These are phyloP conservation scores for Pichia manshurica DNA, from an alignment of 805 yeast species.

Conservation along the genomic window DNA sequence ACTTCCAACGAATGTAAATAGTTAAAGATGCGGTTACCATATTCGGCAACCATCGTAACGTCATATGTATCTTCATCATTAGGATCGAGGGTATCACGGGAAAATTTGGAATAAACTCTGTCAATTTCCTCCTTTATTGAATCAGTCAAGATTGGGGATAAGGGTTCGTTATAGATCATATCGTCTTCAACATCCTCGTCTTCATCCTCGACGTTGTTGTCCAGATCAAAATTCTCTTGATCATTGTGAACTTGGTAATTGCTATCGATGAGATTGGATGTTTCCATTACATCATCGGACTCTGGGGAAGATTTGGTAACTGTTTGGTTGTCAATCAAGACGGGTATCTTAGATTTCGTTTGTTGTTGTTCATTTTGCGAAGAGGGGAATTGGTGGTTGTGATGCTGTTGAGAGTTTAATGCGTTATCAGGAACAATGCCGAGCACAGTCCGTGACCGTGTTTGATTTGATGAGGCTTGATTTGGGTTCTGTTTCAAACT, in stretches of 20 bases:
- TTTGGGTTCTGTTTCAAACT: background rate
- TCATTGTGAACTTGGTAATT: background rate
- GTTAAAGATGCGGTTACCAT: conserved; percentile 79
- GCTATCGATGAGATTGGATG: background rate
- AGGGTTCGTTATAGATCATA: conserved; percentile 36
- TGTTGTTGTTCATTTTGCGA: conserved; percentile 6
- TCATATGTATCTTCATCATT: conserved; percentile 81
- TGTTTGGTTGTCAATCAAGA: conserved; percentile 12
- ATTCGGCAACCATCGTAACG: conserved; percentile 89
- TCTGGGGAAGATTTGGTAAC: background rate
- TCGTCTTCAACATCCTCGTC: conserved; percentile 30
- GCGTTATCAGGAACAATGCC: conserved; percentile 27
- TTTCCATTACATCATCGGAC: conserved; percentile 7
- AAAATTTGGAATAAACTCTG: conserved; percentile 44
- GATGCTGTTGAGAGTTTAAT: conserved; percentile 17
- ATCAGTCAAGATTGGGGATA: conserved; percentile 52
- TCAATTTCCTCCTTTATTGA: conserved; percentile 46
- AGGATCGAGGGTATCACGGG: conserved; percentile 52
- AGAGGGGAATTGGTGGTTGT: background rate
- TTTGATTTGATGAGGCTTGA: conserved; percentile 1
- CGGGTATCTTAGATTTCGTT: conserved; percentile 15
- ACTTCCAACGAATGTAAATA: conserved; percentile 69
- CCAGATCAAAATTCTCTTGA: conserved; percentile 5
- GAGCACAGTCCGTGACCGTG: conserved; percentile 22
- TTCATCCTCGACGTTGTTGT: background rate